A percentile compares a stretch with the other conserved stretches of the same genome.
Conservation (phyloP, 805 yeast species). For the Schizosaccharomyces osmophilus region DNA sequence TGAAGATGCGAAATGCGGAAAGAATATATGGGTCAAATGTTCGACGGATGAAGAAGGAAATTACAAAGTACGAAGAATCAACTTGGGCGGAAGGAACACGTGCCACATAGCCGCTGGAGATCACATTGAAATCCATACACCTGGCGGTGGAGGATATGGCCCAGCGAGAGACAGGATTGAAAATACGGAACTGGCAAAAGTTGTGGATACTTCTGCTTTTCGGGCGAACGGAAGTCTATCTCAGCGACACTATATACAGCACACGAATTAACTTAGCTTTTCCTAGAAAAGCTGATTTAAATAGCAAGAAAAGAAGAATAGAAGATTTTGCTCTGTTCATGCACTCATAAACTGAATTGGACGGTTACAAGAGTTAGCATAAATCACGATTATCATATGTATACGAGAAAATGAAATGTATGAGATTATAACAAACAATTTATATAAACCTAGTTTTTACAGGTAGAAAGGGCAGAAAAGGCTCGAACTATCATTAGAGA, state of each 20-base stretch:
- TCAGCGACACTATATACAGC: not conserved
- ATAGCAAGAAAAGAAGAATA: too few relatives aligned
- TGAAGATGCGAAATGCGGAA: slow-evolving; percentile 45
- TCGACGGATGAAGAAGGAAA: slow-evolving; percentile 16
- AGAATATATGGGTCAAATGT: slow-evolving; percentile 21
- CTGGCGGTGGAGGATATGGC: slow-evolving; percentile 79
- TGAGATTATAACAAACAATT: too few relatives aligned
- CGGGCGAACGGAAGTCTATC: slow-evolving; percentile 1
- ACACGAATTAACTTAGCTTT: not conserved
- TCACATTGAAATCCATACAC: slow-evolving; percentile 40
- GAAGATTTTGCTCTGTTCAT: too few relatives aligned
- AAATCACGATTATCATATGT: too few relatives aligned
- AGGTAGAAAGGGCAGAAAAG: too few relatives aligned
- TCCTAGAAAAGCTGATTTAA: too few relatives aligned
- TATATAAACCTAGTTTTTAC: too few relatives aligned
- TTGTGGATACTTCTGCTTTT: not conserved
- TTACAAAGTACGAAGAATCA: slow-evolving; percentile 13
- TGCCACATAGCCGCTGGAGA: slow-evolving; percentile 37
- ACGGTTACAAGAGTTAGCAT: too few relatives aligned
- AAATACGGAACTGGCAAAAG: not conserved
- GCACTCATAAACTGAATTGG: too few relatives aligned
- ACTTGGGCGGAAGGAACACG: slow-evolving; percentile 49
- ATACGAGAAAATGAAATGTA: too few relatives aligned
- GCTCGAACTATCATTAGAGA: too few relatives aligned
- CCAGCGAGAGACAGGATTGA: not conserved